These are phyloP conservation scores for Neurospora africana DNA, from an alignment of 495 filamentous ascomycete genomes.

Conservation along the genomic window DNA sequence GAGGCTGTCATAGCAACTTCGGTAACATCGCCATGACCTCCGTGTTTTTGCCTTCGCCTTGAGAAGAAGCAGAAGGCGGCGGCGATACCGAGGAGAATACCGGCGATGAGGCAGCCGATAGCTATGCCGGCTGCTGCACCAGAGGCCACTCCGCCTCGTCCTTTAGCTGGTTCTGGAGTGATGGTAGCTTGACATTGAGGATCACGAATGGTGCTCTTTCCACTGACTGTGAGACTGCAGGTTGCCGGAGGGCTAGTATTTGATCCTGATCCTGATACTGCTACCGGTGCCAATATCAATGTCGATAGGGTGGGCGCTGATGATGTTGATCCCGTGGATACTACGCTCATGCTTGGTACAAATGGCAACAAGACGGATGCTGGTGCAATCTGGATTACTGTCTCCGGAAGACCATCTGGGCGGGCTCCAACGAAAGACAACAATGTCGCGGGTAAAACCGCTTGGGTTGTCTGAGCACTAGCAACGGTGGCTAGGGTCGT, in stretches of 20 bases:
- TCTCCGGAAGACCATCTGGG: background rate
- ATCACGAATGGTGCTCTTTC: background rate
- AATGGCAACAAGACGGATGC: background rate
- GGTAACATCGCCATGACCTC: background rate
- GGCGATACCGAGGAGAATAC: constrained; percentile 15
- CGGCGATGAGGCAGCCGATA: constrained; percentile 18
- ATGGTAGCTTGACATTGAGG: background rate
- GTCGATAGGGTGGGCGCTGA: background rate
- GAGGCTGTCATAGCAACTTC: background rate
- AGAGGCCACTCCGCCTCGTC: background rate
- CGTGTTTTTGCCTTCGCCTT: background rate
- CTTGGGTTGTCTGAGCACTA: background rate
- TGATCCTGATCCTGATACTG: background rate
- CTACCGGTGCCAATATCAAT: background rate
- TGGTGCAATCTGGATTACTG: background rate
- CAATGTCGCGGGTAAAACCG: background rate
- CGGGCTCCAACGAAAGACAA: background rate
- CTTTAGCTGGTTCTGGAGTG: background rate
- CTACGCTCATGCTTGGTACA: background rate
- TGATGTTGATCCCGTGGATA: background rate
- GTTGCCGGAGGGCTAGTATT: background rate
- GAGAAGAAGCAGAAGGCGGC: constrained; percentile 10
- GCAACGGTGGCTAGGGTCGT: background rate
- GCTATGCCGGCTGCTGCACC: constrained; percentile 18
- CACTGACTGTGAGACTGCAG: background rate